Percentiles rank a stretch among this genome's conserved stretches.
Evolutionary conservation across 2,329 filamentous ascomycete species (phyloP).

Genomic region (Botryosphaeria agaves): DNA sequence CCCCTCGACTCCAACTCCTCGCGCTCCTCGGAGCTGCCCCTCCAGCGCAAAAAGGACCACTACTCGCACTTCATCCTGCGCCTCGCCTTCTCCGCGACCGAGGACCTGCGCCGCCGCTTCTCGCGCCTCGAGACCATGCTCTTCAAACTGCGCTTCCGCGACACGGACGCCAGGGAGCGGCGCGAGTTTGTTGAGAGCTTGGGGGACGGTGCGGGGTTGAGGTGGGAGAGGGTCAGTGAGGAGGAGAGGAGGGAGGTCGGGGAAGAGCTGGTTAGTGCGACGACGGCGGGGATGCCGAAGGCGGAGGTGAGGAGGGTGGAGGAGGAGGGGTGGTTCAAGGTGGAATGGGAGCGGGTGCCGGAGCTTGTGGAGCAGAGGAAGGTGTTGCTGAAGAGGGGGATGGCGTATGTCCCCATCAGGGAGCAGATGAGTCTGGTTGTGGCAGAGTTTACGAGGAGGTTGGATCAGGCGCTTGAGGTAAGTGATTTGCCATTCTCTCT

Average conservation of each 20-base stretch:
- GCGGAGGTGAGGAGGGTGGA: constrained; percentile 33
- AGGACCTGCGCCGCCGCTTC: constrained; percentile 78
- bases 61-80: constrained; percentile 96
- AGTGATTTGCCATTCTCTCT: constrained; percentile 6
- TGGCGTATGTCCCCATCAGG: constrained; percentile 75
- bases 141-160: constrained; percentile 65
- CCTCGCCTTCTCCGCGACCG: constrained; percentile 79
- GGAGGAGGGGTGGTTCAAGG: constrained; percentile 86
- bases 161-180: constrained; percentile 59
- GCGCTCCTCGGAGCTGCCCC: constrained; percentile 35
- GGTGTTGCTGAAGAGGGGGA: constrained; percentile 63
- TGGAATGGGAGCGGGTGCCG: constrained; percentile 86
- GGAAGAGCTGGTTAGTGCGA: constrained; percentile 42
- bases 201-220: constrained; percentile 53
- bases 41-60: constrained; percentile 84
- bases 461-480: constrained; percentile 75
- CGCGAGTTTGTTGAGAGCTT: constrained; percentile 59
- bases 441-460: constrained; percentile 61
- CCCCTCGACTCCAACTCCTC: constrained; percentile 64
- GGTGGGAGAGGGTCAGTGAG: constrained; percentile 69
- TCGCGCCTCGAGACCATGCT: constrained; percentile 74
- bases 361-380: constrained; percentile 69
- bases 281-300: no score
- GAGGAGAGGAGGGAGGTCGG: constrained; percentile 58
- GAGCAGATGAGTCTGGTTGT: constrained; percentile 84